Percentiles rank a stretch among this genome's conserved stretches.
phyloP scores from a whole-genome alignment of 2,329 filamentous ascomycete species.

The Penicillium sp. region DNA sequence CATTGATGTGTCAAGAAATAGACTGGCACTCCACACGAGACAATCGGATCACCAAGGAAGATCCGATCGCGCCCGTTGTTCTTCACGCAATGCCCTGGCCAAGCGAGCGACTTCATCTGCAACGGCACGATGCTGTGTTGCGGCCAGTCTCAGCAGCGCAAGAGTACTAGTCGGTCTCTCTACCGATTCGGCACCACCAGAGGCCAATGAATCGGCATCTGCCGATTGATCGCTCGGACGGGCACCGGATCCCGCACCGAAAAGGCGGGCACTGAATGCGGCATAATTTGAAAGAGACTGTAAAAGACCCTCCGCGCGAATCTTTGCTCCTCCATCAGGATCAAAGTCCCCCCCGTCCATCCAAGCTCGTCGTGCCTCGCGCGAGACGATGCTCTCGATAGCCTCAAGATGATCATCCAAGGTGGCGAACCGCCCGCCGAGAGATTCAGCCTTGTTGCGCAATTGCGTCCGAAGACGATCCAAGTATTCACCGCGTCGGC shows the following conservation, averaged over 20 bases:
- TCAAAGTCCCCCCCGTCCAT: neutral
- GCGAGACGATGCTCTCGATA: conserved; percentile 25
- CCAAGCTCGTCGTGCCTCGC: conserved; percentile 16
- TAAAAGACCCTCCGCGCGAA: conserved; percentile 8
- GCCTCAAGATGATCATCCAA: conserved; percentile 34
- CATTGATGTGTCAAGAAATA: too few species aligned
- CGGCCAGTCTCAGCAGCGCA: conserved; percentile 20
- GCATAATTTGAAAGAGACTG: conserved; percentile 13
- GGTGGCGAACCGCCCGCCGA: conserved; percentile 24
- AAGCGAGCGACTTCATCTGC: conserved; percentile 22
- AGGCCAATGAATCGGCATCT: neutral
- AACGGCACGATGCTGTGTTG: conserved; percentile 25
- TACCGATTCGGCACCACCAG: neutral
- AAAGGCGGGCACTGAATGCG: conserved; percentile 9
- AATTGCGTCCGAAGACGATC: conserved; percentile 29
- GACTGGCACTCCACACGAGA: too few species aligned
- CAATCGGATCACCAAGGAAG: conserved; percentile 11
- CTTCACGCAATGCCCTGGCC: conserved; percentile 19
- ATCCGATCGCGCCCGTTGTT: conserved; percentile 14
- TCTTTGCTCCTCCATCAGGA: neutral
- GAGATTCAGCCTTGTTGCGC: conserved; percentile 28
- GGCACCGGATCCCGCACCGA: conserved; percentile 8
- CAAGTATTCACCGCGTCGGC: conserved; percentile 28
- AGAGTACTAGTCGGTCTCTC: conserved; percentile 11
- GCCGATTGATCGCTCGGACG: neutral